phyloP scores from a whole-genome alignment of 208 protist genomes.

The Phytomonas sp. region DNA sequence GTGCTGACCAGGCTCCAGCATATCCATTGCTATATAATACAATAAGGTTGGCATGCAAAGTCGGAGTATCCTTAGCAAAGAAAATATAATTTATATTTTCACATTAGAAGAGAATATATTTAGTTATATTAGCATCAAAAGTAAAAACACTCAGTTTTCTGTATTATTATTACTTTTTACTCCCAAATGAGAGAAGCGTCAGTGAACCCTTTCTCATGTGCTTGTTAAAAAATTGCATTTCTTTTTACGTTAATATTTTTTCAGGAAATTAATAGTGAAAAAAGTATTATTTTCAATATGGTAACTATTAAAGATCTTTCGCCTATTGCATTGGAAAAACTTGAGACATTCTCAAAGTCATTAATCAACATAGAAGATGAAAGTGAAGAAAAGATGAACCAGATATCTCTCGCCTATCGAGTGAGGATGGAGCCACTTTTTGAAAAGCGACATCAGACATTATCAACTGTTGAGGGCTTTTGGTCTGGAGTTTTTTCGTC shows the following conservation, averaged over 20 bases:
- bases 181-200: background rate
- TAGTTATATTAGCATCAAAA: constrained; percentile 6
- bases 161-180: background rate
- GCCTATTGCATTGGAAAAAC: constrained; percentile 15
- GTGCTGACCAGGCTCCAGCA: constrained; percentile 48
- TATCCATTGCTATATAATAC: constrained; percentile 80
- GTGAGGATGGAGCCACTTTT: constrained; percentile 54
- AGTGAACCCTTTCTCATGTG: background rate
- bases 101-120: background rate
- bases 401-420: constrained; percentile 25
- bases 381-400: constrained; percentile 16
- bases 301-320: constrained; percentile 17
- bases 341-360: constrained; percentile 31
- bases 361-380: constrained; percentile 28
- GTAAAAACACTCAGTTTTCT: background rate
- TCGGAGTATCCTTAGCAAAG: constrained; percentile 65
- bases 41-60: constrained; percentile 60
- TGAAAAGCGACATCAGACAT: constrained; percentile 28
- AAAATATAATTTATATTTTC: constrained; percentile 23
- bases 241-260: constrained; percentile 16
- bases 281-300: constrained; percentile 7
- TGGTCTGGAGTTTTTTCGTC: constrained; percentile 50
- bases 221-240: background rate
- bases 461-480: constrained; percentile 41
- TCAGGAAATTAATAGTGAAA: background rate